Base-by-base conservation (phyloP, 2,329 filamentous ascomycete species). In the Phaeosphaeria sp. region DNA sequence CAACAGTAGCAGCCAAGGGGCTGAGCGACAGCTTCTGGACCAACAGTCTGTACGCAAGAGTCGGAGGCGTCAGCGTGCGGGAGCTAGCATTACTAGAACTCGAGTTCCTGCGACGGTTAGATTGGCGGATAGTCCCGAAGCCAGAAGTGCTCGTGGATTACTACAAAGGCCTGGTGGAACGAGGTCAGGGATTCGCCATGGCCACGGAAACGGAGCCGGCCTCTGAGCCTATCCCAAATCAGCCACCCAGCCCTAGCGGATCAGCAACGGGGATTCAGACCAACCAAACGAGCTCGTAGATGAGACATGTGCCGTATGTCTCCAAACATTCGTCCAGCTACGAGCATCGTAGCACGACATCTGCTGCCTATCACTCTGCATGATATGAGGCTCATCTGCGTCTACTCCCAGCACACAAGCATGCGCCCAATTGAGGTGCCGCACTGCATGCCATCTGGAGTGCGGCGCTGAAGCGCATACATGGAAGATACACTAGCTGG, bases 21-120 rank as follows among this genome's bases (percentile, higher is more conserved):
- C 84, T 99, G 13, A 97, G 93, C 30, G 95, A 99, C 77, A 93
- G 91, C 27, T 99, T 99, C 76, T 97, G 95, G 93, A 98, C 96
- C 62, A 99, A 99, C 78, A 92, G 92, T 25, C 96, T 94, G 0
- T 99, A 99, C 75, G 93, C 95, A 39, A 86, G 92, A 54, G 93
- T 99, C 0, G 95, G 95, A 5, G 95, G 95, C 62, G 93, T 99
- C 50, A 93, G 92, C 65, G 84, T 97, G 39, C 88, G 90, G 49
- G 95, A 99, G 77, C 81, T 99, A 63, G 96, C 95, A 57, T 82
- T 97, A 55, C 82, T 99, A 10, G 95, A 99, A 76, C 84, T 99
- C 27, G 95, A 99, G 71, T 97, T 99, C 66, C 81, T 99, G 30
- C 92, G 93, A 72, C 85, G 92, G 52, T 90, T 99, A 25, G 92